Base-by-base conservation (phyloP, 192 early-diverging fungal genomes). In the Coemansia guatemalensis region DNA sequence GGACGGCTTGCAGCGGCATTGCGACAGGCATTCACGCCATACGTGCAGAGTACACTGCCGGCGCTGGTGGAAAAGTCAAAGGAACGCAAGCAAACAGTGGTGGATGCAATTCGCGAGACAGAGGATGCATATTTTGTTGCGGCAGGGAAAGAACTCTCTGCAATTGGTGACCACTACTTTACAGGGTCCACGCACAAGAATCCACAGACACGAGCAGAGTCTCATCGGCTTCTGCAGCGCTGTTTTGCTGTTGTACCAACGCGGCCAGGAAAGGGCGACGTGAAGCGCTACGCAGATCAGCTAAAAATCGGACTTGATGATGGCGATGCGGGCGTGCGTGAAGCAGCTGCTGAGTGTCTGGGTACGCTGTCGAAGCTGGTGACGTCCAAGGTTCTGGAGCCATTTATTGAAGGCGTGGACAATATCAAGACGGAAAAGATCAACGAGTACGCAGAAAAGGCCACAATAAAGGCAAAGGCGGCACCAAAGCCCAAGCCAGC, bases 41-140 rank as follows among this genome's bases (percentile, higher is more conserved):
- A 95, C 62, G 86, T 90, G 51, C 57, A 78, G 8, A 80, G 90
- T 51, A 89, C 89, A 53, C 64, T 74, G 44, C 63, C 66, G 11
- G 89, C 91, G 11, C 72, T 96, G 23, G 79, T 99, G 30, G 98
- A 98, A 79, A 92, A 91, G 65, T 83, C 94, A 11, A 99, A 99
- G 70, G 98, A 99, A 73, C 91, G 95, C 60, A 99, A 99, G 69
- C 82, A 87, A 47, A 85, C 85, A 1, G 94, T 97, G 9, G 68
- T 97, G 4, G 95, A 99, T 25, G 88, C 93, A 7, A 70, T 98
- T 2, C 67, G 88, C 8, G 74, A 73, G 17, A 91, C 92, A 1
- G 68, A 93, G n/a, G 93, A 96, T 64, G 93, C 93, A 7, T 89
- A 93, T 7, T 95, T 91, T 68, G 44, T 86, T 51, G 55, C 80